Conservation (phyloP, 2,329 filamentous ascomycete genomes). For the Tolypocladium ovalisporum region DNA sequence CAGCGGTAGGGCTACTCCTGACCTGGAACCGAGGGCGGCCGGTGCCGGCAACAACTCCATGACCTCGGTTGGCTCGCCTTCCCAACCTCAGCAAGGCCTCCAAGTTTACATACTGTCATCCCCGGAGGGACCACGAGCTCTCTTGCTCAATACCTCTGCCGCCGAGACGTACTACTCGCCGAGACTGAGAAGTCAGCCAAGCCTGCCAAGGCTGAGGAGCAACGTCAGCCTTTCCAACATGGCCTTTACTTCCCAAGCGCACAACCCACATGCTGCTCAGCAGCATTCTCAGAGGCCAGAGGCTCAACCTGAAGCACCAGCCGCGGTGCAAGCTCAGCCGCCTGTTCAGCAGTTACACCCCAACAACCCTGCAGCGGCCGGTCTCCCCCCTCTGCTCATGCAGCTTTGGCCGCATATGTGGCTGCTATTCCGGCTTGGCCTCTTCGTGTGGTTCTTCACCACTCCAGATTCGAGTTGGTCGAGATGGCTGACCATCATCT, state of each 20-base stretch:
- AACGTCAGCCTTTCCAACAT: constrained; percentile 5
- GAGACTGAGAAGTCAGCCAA: constrained; percentile 16
- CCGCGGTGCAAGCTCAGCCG: constrained; percentile 6
- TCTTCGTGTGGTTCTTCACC: constrained; percentile 57
- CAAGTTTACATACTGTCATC: constrained; percentile 53
- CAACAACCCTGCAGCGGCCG: constrained; percentile 26
- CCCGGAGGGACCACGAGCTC: constrained; percentile 45
- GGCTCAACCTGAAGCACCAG: constrained; percentile 2
- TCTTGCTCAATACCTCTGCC: constrained; percentile 41
- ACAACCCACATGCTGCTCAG: constrained; percentile 2
- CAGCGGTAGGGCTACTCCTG: constrained; percentile 38
- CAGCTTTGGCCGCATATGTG: constrained; percentile 50
- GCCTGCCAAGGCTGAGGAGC: constrained; percentile 15
- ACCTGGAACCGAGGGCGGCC: constrained; percentile 22
- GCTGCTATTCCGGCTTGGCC: constrained; percentile 44
- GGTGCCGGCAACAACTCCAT: constrained; percentile 17
- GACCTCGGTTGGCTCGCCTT: constrained; percentile 9
- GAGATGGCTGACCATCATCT: constrained; percentile 44
- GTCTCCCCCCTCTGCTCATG: constrained; percentile 20
- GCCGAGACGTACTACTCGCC: constrained; percentile 42
- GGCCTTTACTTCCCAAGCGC: constrained; percentile 1
- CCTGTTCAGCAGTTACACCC: constrained; percentile 19
- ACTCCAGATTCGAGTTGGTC: constrained; percentile 46
- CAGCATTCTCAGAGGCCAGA: constrained; percentile 9
- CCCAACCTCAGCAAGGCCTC: constrained; percentile 20